phyloP scores from a whole-genome alignment of 2,329 filamentous ascomycete species.

The Onygenales sp. region DNA sequence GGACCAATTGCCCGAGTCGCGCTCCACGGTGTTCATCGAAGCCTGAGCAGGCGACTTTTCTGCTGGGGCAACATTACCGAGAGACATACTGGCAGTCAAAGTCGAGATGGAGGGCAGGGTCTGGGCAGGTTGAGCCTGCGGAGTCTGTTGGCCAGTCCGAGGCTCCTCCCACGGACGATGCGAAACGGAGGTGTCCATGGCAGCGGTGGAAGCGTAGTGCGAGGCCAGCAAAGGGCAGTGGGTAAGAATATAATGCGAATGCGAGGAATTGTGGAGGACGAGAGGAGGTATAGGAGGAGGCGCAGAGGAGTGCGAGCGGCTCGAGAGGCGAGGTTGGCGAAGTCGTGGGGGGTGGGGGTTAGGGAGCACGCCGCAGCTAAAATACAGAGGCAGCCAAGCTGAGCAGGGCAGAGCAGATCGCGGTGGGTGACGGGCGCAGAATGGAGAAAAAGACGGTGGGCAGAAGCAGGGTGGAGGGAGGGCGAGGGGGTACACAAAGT shows the following conservation, averaged over 20 bases:
- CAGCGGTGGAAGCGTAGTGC: background rate
- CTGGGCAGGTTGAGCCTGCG: slow-evolving; percentile 33
- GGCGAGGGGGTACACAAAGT: no score
- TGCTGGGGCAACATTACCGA: slow-evolving; percentile 18
- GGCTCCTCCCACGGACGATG: slow-evolving; percentile 37
- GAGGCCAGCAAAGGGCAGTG: background rate
- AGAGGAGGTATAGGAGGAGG: no score
- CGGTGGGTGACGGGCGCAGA: no score
- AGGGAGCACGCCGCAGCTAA: no score
- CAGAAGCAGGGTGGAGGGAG: no score
- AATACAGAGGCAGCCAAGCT: no score
- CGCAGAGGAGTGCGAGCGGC: no score
- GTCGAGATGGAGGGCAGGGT: slow-evolving; percentile 40
- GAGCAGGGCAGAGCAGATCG: no score
- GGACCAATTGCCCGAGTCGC: slow-evolving; percentile 52
- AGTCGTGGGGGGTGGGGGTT: no score
- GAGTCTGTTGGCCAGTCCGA: slow-evolving; percentile 25
- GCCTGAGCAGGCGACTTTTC: slow-evolving; percentile 35
- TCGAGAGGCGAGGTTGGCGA: no score
- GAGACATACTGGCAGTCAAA: slow-evolving; percentile 35
- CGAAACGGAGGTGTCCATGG: slow-evolving; percentile 32
- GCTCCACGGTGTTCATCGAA: slow-evolving; percentile 38
- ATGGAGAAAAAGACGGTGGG: no score
- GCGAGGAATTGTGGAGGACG: background rate
- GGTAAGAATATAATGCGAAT: background rate